These are phyloP conservation scores for Chernovozyma sophiae-reginae DNA, from an alignment of 1,139 yeast species.

Conservation along the genomic window DNA sequence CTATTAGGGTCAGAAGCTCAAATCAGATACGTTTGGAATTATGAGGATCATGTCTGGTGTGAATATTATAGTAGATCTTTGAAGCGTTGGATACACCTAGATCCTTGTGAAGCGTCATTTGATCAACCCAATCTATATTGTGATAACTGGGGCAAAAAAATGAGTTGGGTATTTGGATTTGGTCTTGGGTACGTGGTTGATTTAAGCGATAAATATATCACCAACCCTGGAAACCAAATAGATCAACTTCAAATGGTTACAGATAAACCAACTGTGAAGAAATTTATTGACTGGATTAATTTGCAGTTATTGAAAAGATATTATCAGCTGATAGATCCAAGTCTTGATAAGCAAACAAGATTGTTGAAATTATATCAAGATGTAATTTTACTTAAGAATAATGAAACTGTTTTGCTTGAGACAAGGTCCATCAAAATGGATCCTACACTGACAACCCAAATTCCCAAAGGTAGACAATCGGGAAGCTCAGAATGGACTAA, in stretches of 20 bases:
- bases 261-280: constrained; percentile 35
- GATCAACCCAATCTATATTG: constrained; percentile 78
- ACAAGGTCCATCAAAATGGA: constrained; percentile 8
- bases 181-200: constrained; percentile 60
- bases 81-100: constrained; percentile 81
- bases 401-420: constrained; percentile 7
- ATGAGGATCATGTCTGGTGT: constrained; percentile 96
- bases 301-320: constrained; percentile 27
- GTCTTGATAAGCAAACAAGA: constrained; percentile 8
- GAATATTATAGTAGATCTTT: constrained; percentile 67
- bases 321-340: constrained; percentile 19
- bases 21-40: constrained; percentile 76
- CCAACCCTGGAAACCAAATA: constrained; percentile 45
- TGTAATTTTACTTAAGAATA: constrained; percentile 20
- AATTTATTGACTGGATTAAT: constrained; percentile 37
- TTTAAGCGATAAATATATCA: constrained; percentile 66
- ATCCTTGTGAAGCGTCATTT: constrained; percentile 81
- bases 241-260: constrained; percentile 42
- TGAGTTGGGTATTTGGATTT: constrained; percentile 82
- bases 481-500: constrained; percentile 76
- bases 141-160: constrained; percentile 87
- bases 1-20: constrained; percentile 49
- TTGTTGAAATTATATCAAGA: constrained; percentile 22
- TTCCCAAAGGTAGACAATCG: constrained; percentile 58
- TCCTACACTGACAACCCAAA: constrained; percentile 9